phyloP scores from a whole-genome alignment of 2,329 filamentous ascomycete species.

The Microcyclospora tardicrescens region DNA sequence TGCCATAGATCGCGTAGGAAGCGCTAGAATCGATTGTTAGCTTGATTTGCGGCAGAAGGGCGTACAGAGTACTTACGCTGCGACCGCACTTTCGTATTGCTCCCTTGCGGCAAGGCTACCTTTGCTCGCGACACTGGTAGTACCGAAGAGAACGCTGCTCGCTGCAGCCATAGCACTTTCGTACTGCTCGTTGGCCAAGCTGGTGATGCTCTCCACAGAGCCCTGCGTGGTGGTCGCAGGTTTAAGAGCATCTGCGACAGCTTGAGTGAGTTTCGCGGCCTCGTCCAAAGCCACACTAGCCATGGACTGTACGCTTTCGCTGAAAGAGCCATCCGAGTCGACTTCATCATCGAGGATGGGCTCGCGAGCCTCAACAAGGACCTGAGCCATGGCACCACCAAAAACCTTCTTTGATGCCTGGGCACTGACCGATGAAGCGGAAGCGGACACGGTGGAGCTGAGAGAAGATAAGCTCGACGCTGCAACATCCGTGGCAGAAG shows the following conservation, averaged over 20 bases:
- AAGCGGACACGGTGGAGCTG: slow-evolving; percentile 8
- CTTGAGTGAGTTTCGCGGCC: slow-evolving; percentile 41
- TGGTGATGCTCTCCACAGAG: slow-evolving; percentile 37
- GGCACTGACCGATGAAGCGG: slow-evolving; percentile 8
- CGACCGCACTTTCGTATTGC: slow-evolving; percentile 44
- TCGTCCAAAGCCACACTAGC: slow-evolving; percentile 40
- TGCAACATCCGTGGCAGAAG: slow-evolving; percentile 9
- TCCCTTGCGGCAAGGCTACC: slow-evolving; percentile 40
- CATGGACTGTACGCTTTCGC: slow-evolving; percentile 39
- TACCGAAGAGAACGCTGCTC: slow-evolving; percentile 43
- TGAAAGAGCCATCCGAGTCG: slow-evolving; percentile 33
- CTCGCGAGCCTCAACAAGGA: slow-evolving; percentile 33
- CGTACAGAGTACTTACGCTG: slow-evolving; percentile 33
- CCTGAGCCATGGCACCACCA: slow-evolving; percentile 41
- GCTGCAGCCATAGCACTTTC: slow-evolving; percentile 44
- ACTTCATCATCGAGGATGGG: slow-evolving; percentile 37
- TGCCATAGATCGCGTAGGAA: slow-evolving; percentile 43
- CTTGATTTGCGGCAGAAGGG: neutral
- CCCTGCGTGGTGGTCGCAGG: slow-evolving; percentile 34
- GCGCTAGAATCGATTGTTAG: slow-evolving; percentile 27
- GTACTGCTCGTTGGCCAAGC: slow-evolving; percentile 44
- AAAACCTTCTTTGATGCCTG: slow-evolving; percentile 34
- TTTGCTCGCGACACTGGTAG: slow-evolving; percentile 29
- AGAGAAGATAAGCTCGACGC: slow-evolving; percentile 12
- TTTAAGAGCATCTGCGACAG: slow-evolving; percentile 42